Evolutionary conservation across 2,329 filamentous ascomycete genomes (phyloP), one percentile per base, ranked within the genome.

Genomic region (Shiraia sp.): DNA sequence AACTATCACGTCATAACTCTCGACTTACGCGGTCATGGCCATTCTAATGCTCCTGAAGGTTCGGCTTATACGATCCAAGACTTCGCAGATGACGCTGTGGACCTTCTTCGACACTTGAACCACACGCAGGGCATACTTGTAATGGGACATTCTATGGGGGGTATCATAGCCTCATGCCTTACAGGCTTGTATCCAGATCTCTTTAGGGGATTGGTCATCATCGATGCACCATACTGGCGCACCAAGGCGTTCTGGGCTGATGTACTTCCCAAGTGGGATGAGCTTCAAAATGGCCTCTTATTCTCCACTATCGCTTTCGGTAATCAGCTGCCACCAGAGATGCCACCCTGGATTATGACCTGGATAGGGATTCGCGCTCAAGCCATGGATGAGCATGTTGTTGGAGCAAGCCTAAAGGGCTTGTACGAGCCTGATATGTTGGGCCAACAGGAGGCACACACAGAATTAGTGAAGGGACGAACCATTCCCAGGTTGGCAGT

Each of bases 1-100:
- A 46, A 30, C 5, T 40, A 48, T 41, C 34, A 51, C 19, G 36
- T 57, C 25, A 47, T 60, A n/a, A 32, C 38, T 10, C 24, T 49
- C 17, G 51, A 57, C 27, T 32, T 44, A 1, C 47, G 55, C 12
- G 53, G 55, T n/a, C 55, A 58, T 25, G 47, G 52, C 1, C 50
- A 42, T 12, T 54, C 52, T 12, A 45, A 27, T 27, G 36, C 45
- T 7, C 50, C 53, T 10, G 23, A 33, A n/a, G 26, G 22, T 15
- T 10, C 40, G 6, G 13, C 40, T 12, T 51, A 47, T 40, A 36
- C 24, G 7, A 26, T 44, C 29, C 19, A 45, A 30, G 36, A 40
- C 30, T 36, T 42, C 8, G 26, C 31, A 19, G 12, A 33, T n/a
- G 47, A 53, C 25, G 47, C 47, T 5, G 27, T 43, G 6, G 49